Evolutionary conservation across 108 stramenopile species (phyloP).

Genomic region (Chaetoceros muelleri): DNA sequence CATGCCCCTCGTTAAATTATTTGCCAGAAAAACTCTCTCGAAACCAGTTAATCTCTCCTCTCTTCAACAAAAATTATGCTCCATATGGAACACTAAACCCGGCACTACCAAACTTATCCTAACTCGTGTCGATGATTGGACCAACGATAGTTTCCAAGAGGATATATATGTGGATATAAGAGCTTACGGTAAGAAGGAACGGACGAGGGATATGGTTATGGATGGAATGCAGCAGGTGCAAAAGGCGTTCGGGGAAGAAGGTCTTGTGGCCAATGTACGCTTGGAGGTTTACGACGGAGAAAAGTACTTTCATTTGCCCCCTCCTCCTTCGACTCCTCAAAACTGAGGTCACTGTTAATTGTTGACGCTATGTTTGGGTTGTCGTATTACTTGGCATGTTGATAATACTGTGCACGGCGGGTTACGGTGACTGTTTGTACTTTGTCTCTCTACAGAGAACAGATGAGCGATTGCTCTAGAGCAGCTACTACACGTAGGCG

Average conservation of each 20-base stretch:
- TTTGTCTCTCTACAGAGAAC: too few species aligned
- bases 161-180: slow-evolving; percentile 44
- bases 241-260: slow-evolving; percentile 38
- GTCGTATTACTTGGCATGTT: too few species aligned
- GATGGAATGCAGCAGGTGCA: slow-evolving; percentile 58
- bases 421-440: too few species aligned
- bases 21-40: slow-evolving; percentile 33
- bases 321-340: too few species aligned
- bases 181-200: slow-evolving; percentile 37
- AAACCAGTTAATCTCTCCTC: slow-evolving; percentile 48
- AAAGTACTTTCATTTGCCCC: slow-evolving; percentile 63
- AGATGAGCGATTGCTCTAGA: too few species aligned
- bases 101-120: slow-evolving; percentile 59
- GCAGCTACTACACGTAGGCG: too few species aligned
- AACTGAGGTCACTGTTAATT: too few species aligned
- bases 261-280: slow-evolving; percentile 55
- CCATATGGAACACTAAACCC: slow-evolving; percentile 60
- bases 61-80: slow-evolving; percentile 46
- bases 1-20: slow-evolving; percentile 70
- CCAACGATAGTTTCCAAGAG: slow-evolving; percentile 56
- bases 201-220: slow-evolving; percentile 54
- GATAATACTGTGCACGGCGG: too few species aligned
- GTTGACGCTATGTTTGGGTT: too few species aligned
- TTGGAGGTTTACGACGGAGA: slow-evolving; percentile 70
- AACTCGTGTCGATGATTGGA: slow-evolving; percentile 62